Evolutionary conservation across 495 filamentous ascomycete genomes (phyloP).

Genomic region (Lasiosphaeria hispida): DNA sequence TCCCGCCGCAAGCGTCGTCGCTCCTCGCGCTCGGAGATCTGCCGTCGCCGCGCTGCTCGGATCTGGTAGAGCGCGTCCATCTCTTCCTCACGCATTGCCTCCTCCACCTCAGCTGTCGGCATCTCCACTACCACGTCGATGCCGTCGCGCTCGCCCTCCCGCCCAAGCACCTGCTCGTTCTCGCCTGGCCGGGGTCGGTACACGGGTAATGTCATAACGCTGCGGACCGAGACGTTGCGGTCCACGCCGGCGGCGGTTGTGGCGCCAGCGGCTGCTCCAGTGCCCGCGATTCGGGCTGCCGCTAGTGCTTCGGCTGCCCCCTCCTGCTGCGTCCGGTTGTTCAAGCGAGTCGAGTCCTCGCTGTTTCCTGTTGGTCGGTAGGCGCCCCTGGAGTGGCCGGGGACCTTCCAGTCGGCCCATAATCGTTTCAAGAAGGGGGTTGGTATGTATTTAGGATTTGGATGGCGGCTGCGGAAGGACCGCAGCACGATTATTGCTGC

Average conservation of each 20-base stretch:
- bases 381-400: slow-evolving; percentile 7
- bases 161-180: slow-evolving; percentile 79
- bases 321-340: slow-evolving; percentile 25
- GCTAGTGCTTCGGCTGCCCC: slow-evolving; percentile 17
- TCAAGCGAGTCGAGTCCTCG: slow-evolving; percentile 23
- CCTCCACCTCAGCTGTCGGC: slow-evolving; percentile 59
- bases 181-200: slow-evolving; percentile 68
- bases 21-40: slow-evolving; percentile 74
- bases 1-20: slow-evolving; percentile 62
- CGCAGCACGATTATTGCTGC: slow-evolving; percentile 17
- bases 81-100: slow-evolving; percentile 78
- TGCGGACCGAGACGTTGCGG: slow-evolving; percentile 82
- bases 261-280: slow-evolving; percentile 15
- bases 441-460: slow-evolving; percentile 58
- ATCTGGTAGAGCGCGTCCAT: slow-evolving; percentile 94
- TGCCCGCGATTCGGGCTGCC: slow-evolving; percentile 7
- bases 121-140: slow-evolving; percentile 87
- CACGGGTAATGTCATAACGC: slow-evolving; percentile 85
- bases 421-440: slow-evolving; percentile 54
- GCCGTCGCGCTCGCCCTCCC: slow-evolving; percentile 87
- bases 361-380: slow-evolving; percentile 25
- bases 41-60: slow-evolving; percentile 70
- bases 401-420: slow-evolving; percentile 59
- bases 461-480: slow-evolving; percentile 27
- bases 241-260: slow-evolving; percentile 53